Conservation (phyloP, 1,284 basidiomycete genomes). For the Ceratobasidium sp. region DNA sequence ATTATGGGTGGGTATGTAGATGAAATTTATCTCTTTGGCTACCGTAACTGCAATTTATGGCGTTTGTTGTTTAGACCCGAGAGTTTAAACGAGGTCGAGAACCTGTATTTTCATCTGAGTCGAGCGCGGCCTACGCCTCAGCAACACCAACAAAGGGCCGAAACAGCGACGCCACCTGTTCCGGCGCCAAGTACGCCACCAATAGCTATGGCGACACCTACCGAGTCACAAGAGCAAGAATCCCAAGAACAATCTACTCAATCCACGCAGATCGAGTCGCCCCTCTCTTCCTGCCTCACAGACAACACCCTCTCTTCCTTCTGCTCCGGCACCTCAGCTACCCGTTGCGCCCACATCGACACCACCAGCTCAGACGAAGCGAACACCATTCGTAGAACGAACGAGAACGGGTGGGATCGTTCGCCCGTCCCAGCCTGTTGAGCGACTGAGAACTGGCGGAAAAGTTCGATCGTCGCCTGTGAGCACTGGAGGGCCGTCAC, state of each 20-base stretch:
- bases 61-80: constrained; percentile 38
- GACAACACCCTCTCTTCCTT: background rate
- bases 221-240: background rate
- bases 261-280: constrained; percentile 11
- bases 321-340: background rate
- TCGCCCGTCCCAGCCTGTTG: constrained; percentile 6
- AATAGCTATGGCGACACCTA: background rate
- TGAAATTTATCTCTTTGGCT: constrained; percentile 5
- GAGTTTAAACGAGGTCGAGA: constrained; percentile 77
- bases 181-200: constrained; percentile 15
- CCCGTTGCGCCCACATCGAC: background rate
- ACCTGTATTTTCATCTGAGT: constrained; percentile 75
- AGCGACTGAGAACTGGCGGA: constrained; percentile 30
- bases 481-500: background rate
- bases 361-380: background rate
- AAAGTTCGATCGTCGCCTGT: constrained; percentile 11
- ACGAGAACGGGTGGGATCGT: constrained; percentile 33
- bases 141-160: background rate
- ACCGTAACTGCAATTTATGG: constrained; percentile 35
- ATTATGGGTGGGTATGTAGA: constrained; percentile 75
- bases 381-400: constrained; percentile 25
- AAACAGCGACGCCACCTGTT: background rate
- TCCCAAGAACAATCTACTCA: background rate
- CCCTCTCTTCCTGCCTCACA: background rate
- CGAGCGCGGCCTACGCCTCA: constrained; percentile 44